Evolutionary conservation across 179 eudicot species (phyloP), one percentile per base, ranked within the genome.

Genomic region (Beta corolliflora): DNA sequence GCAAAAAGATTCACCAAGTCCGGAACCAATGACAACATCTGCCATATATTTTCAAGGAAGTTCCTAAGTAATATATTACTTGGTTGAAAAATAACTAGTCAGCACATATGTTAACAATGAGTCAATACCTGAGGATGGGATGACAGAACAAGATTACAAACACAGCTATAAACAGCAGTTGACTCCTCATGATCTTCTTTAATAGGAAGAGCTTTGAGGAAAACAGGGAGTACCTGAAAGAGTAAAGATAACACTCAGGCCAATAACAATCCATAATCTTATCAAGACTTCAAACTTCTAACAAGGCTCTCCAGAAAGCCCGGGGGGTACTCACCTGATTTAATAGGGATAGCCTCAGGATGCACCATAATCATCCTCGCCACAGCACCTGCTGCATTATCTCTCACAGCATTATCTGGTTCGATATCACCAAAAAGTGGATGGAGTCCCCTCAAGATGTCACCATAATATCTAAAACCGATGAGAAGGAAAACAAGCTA

Each of bases 391-490:
- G 99, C 97, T 63, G 97, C 99, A 84, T 97, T 97, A 79, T 97
- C 99, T 78, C 92, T 97, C 81, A 93, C 99, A n/a, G 98, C 99
- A 91, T 91, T 85, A 82, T 94, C 99, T n/a, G 97, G 96, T 83
- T 97, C 99, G 76, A 93, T 82, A 77, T 91, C 98, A 44, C 95
- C 92, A 77, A 97, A 93, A 77, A 94, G 88, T 56, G 99, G 97
- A 84, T 89, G 88, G 60, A 97, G 93, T 79, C 88, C 89, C 65
- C 89, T 90, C 84, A 97, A 86, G 55, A 90, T 88, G 78, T 97
- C 97, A 36, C 88, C 86, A 73, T 91, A 93, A 80, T 91, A 94
- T 91, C 99, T 96, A 77, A 65, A 64, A 77, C 5, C 45, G n/a
- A 81, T 81, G 77, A 46, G 81, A 84, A 73, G 75, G 74, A 85